These are phyloP conservation scores for Paraglomus occultum DNA, from an alignment of 192 early-diverging fungal genomes.

Conservation along the genomic window DNA sequence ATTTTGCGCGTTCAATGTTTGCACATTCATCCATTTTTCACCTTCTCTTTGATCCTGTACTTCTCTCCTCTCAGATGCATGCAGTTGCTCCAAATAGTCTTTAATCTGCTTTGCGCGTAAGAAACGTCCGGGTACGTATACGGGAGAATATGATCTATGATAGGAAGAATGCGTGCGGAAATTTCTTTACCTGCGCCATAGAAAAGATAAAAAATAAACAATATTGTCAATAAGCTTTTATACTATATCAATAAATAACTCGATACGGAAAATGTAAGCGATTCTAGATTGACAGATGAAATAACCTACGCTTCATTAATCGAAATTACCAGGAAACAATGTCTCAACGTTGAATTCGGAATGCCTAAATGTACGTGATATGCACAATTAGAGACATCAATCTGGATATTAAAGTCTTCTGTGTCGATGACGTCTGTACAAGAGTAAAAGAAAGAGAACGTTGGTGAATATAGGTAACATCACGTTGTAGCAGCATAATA, in stretches of 20 bases:
- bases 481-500: not conserved
- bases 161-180: not conserved
- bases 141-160: not conserved
- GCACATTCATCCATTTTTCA: too few species aligned
- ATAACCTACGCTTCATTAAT: slow-evolving; percentile 33
- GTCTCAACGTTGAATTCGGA: slow-evolving; percentile 77
- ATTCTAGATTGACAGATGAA: slow-evolving; percentile 52
- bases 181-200: not conserved
- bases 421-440: slow-evolving; percentile 51
- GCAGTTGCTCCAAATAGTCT: slow-evolving; percentile 15
- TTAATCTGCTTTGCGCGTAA: slow-evolving; percentile 20
- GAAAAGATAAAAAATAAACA: slow-evolving; percentile 15
- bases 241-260: too few species aligned
- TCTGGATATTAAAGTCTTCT: slow-evolving; percentile 49
- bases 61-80: too few species aligned
- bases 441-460: slow-evolving; percentile 16
- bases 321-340: slow-evolving; percentile 62
- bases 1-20: too few species aligned
- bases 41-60: too few species aligned
- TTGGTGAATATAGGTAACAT: slow-evolving; percentile 6
- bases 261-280: slow-evolving; percentile 42
- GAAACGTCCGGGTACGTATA: slow-evolving; percentile 36
- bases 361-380: slow-evolving; percentile 69
- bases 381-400: slow-evolving; percentile 52
- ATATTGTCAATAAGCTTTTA: slow-evolving; percentile 46